Percentiles rank a stretch among this genome's conserved stretches.
Evolutionary conservation across 306 rosid genomes (phyloP).

Genomic region (Acacia melanoxylon): DNA sequence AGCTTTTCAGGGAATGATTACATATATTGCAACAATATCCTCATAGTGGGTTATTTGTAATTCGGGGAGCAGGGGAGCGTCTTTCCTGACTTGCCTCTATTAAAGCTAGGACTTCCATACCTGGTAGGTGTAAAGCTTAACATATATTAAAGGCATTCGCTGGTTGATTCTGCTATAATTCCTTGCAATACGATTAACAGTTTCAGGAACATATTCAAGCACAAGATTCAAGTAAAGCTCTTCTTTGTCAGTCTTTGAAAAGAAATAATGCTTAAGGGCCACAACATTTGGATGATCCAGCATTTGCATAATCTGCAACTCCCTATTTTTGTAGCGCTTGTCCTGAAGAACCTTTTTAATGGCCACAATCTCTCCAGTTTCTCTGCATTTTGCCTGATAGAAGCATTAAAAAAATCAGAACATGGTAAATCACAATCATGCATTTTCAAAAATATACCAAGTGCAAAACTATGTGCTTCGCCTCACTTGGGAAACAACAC

Average conservation of each 20-base stretch:
- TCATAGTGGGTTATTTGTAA: background rate
- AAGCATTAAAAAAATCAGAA: slow-evolving; percentile 5
- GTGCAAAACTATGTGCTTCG: slow-evolving; percentile 17
- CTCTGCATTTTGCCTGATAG: slow-evolving; percentile 93
- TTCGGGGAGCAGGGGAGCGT: background rate
- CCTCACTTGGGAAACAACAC: slow-evolving; percentile 90
- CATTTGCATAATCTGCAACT: slow-evolving; percentile 98
- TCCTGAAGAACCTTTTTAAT: slow-evolving; percentile 99
- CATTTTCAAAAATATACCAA: slow-evolving; percentile 5
- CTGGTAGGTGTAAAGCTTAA: slow-evolving; percentile 96
- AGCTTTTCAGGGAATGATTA: slow-evolving; percentile 1
- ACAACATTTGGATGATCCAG: slow-evolving; percentile 97
- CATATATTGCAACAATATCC: slow-evolving; percentile 4
- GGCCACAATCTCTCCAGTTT: slow-evolving; percentile 97
- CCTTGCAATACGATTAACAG: slow-evolving; percentile 85
- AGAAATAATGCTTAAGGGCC: slow-evolving; percentile 87
- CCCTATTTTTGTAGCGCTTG: slow-evolving; percentile 97
- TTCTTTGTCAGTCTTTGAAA: slow-evolving; percentile 90
- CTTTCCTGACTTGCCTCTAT: background rate
- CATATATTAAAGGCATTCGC: slow-evolving; percentile 94
- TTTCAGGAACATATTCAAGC: slow-evolving; percentile 95
- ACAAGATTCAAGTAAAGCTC: slow-evolving; percentile 94
- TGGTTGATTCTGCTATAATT: slow-evolving; percentile 88
- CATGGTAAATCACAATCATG: slow-evolving; percentile 6
- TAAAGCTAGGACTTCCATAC: slow-evolving; percentile 40